phyloP scores from a whole-genome alignment of 2,329 filamentous ascomycete species.

The Fusarium anthophilum region DNA sequence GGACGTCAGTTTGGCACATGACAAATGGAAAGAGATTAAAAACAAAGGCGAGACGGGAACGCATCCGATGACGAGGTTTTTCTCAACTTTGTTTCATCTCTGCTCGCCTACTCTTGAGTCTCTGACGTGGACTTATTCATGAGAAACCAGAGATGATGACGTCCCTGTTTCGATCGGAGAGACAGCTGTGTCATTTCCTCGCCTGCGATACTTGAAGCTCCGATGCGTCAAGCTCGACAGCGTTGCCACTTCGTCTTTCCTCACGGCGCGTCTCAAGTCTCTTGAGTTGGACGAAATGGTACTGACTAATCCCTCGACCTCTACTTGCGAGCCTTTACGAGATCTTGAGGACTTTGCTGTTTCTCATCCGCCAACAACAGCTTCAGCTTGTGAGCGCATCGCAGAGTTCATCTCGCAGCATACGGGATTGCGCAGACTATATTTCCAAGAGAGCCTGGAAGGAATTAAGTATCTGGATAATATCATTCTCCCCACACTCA shows the following conservation, averaged over 20 bases:
- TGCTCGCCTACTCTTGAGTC: conserved; percentile 18
- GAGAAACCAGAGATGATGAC: background rate
- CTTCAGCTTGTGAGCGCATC: background rate
- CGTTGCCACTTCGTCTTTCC: background rate
- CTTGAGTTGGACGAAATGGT: background rate
- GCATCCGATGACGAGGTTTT: background rate
- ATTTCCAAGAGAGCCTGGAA: background rate
- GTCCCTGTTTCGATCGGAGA: background rate
- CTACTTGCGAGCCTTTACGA: background rate
- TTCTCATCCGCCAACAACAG: background rate
- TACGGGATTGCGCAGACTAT: background rate
- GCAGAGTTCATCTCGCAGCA: background rate
- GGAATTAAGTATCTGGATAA: background rate
- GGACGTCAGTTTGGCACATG: background rate
- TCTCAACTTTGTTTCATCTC: background rate
- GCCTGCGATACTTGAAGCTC: background rate
- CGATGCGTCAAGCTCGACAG: background rate
- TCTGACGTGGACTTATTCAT: background rate
- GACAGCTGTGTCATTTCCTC: background rate
- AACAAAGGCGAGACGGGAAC: background rate
- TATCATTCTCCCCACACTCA: conserved; percentile 14
- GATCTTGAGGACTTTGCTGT: background rate
- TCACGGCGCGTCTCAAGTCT: background rate
- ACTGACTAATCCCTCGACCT: background rate
- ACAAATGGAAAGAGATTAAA: accelerated